phyloP scores from a whole-genome alignment of 163 green algal species.

The Volvox carteri region DNA sequence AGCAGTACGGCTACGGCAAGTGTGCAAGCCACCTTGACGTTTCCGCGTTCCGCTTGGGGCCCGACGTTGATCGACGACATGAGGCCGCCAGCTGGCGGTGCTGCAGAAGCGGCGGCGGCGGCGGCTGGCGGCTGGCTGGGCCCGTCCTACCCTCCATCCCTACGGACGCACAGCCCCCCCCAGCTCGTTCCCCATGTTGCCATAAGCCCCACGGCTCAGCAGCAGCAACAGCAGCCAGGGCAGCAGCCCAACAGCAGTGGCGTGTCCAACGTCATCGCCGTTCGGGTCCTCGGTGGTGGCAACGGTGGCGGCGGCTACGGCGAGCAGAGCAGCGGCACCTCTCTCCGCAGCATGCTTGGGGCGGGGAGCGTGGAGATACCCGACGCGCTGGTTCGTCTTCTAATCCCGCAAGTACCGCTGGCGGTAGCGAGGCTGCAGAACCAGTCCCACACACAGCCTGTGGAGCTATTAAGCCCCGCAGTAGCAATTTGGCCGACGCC shows the following conservation, averaged over 20 bases:
- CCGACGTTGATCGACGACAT: slow-evolving; percentile 21
- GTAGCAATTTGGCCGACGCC: slow-evolving; percentile 11
- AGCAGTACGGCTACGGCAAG: neutral
- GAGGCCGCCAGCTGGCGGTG: neutral
- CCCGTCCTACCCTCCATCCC: neutral
- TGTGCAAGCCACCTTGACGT: neutral
- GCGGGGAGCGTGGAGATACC: neutral
- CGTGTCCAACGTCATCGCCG: neutral
- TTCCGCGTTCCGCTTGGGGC: neutral
- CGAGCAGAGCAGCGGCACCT: neutral
- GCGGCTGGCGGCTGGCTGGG: neutral
- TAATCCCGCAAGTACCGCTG: neutral
- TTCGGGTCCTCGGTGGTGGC: neutral
- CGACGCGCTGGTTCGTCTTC: neutral
- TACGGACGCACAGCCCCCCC: neutral
- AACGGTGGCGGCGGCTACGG: neutral
- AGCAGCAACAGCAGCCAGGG: neutral
- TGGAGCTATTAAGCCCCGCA: slow-evolving; percentile 27
- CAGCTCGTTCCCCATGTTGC: neutral
- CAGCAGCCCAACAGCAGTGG: neutral
- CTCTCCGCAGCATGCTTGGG: neutral
- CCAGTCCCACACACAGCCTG: neutral
- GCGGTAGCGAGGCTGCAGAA: neutral
- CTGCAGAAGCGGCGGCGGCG: neutral
- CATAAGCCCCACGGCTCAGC: neutral